These are phyloP conservation scores for Coprinopsis sp. DNA, from an alignment of 768 basidiomycete species.

Conservation along the genomic window DNA sequence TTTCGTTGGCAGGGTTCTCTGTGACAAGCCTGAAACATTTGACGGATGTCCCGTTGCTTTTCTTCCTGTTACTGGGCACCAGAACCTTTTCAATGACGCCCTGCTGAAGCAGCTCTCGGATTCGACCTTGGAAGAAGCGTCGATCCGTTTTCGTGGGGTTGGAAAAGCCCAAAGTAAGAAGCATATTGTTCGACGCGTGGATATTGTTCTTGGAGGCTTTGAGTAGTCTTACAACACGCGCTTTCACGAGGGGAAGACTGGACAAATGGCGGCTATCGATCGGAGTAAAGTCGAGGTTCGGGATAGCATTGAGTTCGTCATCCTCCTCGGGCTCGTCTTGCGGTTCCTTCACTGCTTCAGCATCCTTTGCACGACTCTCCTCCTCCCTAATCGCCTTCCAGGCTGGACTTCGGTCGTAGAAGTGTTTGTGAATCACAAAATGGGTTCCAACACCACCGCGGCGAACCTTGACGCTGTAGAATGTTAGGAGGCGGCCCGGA, in stretches of 20 bases:
- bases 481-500: neutral
- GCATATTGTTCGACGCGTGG: constrained; percentile 70
- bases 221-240: constrained; percentile 67
- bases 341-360: constrained; percentile 19
- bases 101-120: constrained; percentile 68
- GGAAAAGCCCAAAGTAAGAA: constrained; percentile 71
- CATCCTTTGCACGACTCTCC: constrained; percentile 47
- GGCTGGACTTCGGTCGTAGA: constrained; percentile 68
- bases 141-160: constrained; percentile 74
- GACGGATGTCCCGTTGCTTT: constrained; percentile 41
- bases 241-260: constrained; percentile 66
- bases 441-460: constrained; percentile 73
- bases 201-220: constrained; percentile 64
- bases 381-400: constrained; percentile 77
- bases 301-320: constrained; percentile 20
- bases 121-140: constrained; percentile 74
- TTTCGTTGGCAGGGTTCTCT: constrained; percentile 31
- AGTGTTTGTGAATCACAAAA: constrained; percentile 79
- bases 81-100: constrained; percentile 72
- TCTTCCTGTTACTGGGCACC: constrained; percentile 55
- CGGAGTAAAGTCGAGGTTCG: constrained; percentile 54
- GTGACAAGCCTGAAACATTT: constrained; percentile 66
- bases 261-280: constrained; percentile 77
- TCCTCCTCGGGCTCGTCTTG: constrained; percentile 33
- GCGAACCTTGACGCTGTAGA: constrained; percentile 64